Evolutionary conservation across 2,329 filamentous ascomycete species (phyloP), one percentile per base, ranked within the genome.

Genomic region (Ophiostoma angusticollis): DNA sequence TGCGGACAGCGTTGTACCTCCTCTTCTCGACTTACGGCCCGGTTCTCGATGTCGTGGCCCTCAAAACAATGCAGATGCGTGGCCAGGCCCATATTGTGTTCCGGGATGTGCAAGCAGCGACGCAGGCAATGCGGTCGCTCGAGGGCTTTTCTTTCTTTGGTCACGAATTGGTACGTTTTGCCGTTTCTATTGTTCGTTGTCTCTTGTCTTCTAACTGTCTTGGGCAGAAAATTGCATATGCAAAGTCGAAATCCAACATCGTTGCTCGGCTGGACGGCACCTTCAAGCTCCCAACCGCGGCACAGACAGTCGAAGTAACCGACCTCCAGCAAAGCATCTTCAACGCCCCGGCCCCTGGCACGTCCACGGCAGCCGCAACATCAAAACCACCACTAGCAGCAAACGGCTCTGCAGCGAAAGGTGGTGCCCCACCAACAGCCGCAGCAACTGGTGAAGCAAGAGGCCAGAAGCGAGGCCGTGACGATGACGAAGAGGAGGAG

Each of bases 71-170:
- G 58, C 85, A 85, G 63, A 95, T 96, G 87, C 80, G 91, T 35
- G 91, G 91, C 3, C 91, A 98, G 61, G 91, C 91, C 45, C 91
- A 96, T 54, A 67, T 98, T 44, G 82, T 91, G 12, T 96, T 86
- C 58, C 75, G 84, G 42, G 89, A 98, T 57, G 68, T 89, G 24
- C 82, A 94, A 49, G 78, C 84, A n/a, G 85, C 86, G 37, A 94
- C 87, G 18, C 85, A 94, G 56, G 91, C 91, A 2, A 84, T 98
- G 84, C 71, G 89, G 48, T 78, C 84, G 9, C 65, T 95, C 34
- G 81, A 96, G 50, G 85, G 84, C 2, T 84, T 85, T 52, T 74
- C 82, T 3, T 86, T 98, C 48, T 80, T 93, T 47, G 91, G 87
- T 13, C 78, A 75, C 47, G 72, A 85, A 48, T 77, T 98, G 68